Base-by-base conservation (phyloP, 306 rosid species). In the Casuarina glauca region DNA sequence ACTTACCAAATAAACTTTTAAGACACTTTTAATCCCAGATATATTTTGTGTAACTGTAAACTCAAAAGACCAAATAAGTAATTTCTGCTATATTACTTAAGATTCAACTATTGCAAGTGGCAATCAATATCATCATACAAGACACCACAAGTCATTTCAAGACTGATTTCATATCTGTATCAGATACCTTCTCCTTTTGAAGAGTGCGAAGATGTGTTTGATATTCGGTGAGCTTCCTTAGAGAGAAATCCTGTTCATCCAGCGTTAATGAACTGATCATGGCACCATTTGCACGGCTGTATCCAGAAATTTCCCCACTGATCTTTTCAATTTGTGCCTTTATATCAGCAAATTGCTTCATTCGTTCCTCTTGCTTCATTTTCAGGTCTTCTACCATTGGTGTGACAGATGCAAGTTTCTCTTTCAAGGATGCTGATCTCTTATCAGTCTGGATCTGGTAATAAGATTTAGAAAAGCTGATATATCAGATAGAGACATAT, bases 131-230 rank as follows among this genome's bases (percentile, higher is more conserved):
- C 51, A 82, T 60, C 36, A 51, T 77, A 45, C 74, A 53, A 55
- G 66, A 50, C n/a, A 45, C 67, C 57, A 20, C 42, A 70, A 44
- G 64, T 61, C 73, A 50, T 39, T 9, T 70, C 75, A 67, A 83
- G 58, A 46, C 5, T 53, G 38, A 64, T 20, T 69, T 63, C 49
- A 51, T 55, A 50, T 62, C 44, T 74, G 57, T n/a, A 70, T 41
- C 70, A 41, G 79, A 57, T 81, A 93, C 98, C 97, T 95, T 95
- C 83, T 95, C 97, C 83, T 89, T 95, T 82, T 95, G 97, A 82
- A 95, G 91, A 75, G 84, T 39, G 63, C 84, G 91, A 43, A 95
- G 95, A 81, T 86, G 93, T 8, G 84, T 84, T 87, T 92, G 97
- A 82, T 83, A 89, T 72, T 95, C 98, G 74, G 85, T 92, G 7